Evolutionary conservation across 495 filamentous ascomycete genomes (phyloP), one percentile per base, ranked within the genome.

Genomic region (Aspergillus ostianus): DNA sequence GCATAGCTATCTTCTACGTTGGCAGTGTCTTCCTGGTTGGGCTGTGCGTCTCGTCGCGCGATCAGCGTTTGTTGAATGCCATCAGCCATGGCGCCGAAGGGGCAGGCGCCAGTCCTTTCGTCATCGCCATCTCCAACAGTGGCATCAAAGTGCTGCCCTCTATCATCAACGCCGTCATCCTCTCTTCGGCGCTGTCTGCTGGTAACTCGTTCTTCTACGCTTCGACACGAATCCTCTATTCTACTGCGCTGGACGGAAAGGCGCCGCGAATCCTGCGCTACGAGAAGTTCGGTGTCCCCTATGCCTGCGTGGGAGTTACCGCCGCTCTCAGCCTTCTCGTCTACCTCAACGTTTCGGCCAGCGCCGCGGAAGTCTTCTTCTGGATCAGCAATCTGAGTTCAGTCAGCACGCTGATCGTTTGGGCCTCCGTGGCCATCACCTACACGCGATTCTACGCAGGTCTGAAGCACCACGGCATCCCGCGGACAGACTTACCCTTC

Each of bases 1-100:
- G 91, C 55, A 90, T 96, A 67, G 65, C 85, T 45, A 81, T 93
- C 68, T 94, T 96, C 77, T 95, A 94, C 73, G 70, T 80, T 19
- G 61, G 81, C 17, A 78, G 78, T 10, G 75, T 79, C 15, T 76
- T 85, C 45, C 72, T 77, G 3, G 80, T 86, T 55, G 80, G 81
- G 19, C 69, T 86, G 6, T 68, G 78, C 9, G 74, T 83, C 20
- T 49, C 57, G 17, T 13, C 54, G 6, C 19, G 15, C 15, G 54
- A 56, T 15, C 6, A 10, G 15, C 54, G 54, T 1, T n/a, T 56
- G 10, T 10, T 56, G 18, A 56, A 56, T 17, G 56, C 77, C 65
- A 53, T 73, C 29, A 47, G 60, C 6, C 18, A 41, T 6, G 46
- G 46, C 1, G 54, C 54, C 2, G 44, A 47, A 5, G 54, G 54